Base-by-base conservation (phyloP, 345 rosid species). In the Raphanus raphanistrum region DNA sequence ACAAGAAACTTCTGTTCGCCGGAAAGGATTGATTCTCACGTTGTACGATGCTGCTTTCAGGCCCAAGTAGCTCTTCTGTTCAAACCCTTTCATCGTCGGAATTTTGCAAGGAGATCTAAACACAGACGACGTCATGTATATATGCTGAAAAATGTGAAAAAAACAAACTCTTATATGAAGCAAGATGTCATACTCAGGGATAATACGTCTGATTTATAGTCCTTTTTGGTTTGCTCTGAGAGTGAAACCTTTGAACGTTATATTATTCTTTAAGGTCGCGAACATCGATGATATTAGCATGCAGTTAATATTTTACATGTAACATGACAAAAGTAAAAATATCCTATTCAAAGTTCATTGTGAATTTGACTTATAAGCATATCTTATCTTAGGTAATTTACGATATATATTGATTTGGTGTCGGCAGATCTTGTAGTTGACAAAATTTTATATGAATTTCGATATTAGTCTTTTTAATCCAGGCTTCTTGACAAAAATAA, bases 81-180 rank as follows among this genome's bases (percentile, higher is more conserved):
- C 81, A 11, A 76, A 65, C 31, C 72, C 75, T 64, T 79, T 79
- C 31, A 73, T 35, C 0, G 66, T 3, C 9, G 81, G 81, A 78
- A 79, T 73, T 21, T 70, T 72, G 55, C 41, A 50, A 45, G 82
- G 72, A 38, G 79, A 65, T 69, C 58, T 70, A 29, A 81, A 58
- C 69, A 79, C 66, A 8, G 69, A 65, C 10, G 86, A 79, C 57
- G 72, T 58, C 84, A 81, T 84, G 38, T 3, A 27, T 16, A 50
- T 68, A 21, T 62, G 57, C 25, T 68, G 43, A 5, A 68, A 63
- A 64, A 3, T 43, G 4, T 9, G 48, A 9, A 15, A 27, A 17
- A 32, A 8, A 27, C 1, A 15, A 50, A 33, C 27, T 69, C 5
- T 50, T 61, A 9, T 16, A 32, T 76, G 65, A 45, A 26, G 54